Percentiles rank a stretch among this genome's conserved stretches.
Conservation (phyloP, 2,329 filamentous ascomycete species). For the Fusarium sp. region DNA sequence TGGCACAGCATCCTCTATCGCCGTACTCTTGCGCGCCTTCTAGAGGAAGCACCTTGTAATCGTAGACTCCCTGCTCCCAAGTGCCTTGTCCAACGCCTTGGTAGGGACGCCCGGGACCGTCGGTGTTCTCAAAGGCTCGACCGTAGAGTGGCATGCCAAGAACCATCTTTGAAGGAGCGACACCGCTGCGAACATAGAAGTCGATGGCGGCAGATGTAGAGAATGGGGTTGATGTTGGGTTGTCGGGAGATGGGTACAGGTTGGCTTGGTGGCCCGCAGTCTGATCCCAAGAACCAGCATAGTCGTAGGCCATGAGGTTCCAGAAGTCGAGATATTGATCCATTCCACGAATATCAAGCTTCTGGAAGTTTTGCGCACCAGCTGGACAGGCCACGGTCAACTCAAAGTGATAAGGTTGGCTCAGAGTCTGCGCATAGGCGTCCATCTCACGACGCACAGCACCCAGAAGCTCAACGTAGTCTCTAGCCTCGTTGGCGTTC, state of each 20-base stretch:
- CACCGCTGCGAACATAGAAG: conserved; percentile 74
- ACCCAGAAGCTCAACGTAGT: conserved; percentile 70
- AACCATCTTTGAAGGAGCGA: conserved; percentile 79
- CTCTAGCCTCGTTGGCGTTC: conserved; percentile 63
- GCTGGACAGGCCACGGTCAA: conserved; percentile 74
- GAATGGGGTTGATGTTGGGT: conserved; percentile 79
- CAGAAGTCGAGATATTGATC: conserved; percentile 77
- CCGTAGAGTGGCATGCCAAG: conserved; percentile 95
- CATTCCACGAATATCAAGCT: conserved; percentile 73
- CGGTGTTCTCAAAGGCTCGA: conserved; percentile 82
- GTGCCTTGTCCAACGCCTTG: conserved; percentile 80
- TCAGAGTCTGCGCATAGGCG: conserved; percentile 62
- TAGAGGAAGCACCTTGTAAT: conserved; percentile 87
- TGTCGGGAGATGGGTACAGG: conserved; percentile 69
- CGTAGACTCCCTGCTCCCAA: conserved; percentile 88
- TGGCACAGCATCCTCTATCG: conserved; percentile 75
- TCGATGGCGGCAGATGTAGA: conserved; percentile 77
- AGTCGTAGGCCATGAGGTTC: conserved; percentile 92
- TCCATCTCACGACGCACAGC: conserved; percentile 70
- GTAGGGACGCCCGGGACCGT: conserved; percentile 77
- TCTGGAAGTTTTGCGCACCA: conserved; percentile 71
- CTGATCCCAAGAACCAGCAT: conserved; percentile 83
- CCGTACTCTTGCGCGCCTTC: conserved; percentile 72
- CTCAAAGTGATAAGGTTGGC: conserved; percentile 66
- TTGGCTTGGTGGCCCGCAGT: conserved; percentile 84